These are phyloP conservation scores for Pyricularia grisea DNA, from an alignment of 2,329 filamentous ascomycete genomes.

Conservation along the genomic window DNA sequence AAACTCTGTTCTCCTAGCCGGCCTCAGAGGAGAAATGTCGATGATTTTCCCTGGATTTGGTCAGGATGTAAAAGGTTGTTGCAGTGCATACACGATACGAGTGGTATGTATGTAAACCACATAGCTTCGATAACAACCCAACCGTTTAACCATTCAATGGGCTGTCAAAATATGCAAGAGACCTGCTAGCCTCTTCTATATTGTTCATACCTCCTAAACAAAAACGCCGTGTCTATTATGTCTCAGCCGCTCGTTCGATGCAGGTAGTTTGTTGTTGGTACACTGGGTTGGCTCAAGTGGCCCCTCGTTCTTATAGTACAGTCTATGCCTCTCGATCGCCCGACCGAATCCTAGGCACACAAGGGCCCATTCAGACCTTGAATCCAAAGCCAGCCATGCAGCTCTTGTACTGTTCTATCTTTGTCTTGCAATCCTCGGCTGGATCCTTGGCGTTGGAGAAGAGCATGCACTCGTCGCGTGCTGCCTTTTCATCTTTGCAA, in stretches of 20 bases:
- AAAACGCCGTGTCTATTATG: slow-evolving; percentile 4
- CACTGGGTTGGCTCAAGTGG: background rate
- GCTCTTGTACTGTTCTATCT: slow-evolving; percentile 75
- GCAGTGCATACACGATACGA: background rate
- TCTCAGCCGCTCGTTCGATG: background rate
- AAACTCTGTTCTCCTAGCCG: background rate
- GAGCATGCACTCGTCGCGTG: slow-evolving; percentile 97
- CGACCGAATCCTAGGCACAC: background rate
- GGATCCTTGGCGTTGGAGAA: slow-evolving; percentile 82
- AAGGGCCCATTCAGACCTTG: slow-evolving; percentile 39
- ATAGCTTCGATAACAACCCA: background rate
- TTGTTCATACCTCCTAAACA: background rate
- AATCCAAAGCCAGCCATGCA: slow-evolving; percentile 96
- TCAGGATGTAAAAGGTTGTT: background rate
- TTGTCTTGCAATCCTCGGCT: slow-evolving; percentile 69
- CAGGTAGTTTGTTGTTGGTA: background rate
- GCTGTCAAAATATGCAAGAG: background rate
- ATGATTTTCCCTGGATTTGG: background rate
- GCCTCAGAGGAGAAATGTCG: background rate
- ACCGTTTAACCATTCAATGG: background rate
- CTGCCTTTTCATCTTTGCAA: slow-evolving; percentile 88
- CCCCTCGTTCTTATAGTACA: background rate
- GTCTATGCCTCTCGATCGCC: background rate
- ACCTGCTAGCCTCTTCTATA: background rate
- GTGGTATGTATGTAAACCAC: background rate